Conservation (phyloP, 2,329 filamentous ascomycete genomes). For the Teratosphaeria gauchensis region DNA sequence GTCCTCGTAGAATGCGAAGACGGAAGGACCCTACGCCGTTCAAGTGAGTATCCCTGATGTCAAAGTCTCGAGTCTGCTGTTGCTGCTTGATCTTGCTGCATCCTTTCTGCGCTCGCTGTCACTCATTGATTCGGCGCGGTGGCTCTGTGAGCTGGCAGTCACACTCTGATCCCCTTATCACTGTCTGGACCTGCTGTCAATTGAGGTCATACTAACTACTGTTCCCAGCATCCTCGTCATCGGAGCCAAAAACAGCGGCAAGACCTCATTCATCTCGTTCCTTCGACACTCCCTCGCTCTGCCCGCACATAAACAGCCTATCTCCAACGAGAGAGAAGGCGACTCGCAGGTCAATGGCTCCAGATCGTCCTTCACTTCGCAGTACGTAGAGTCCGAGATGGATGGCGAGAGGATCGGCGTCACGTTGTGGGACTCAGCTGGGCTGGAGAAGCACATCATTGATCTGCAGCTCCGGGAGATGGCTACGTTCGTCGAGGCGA, state of each 20-base stretch:
- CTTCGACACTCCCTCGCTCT: constrained; percentile 76
- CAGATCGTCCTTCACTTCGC: constrained; percentile 59
- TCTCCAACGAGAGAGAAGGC: constrained; percentile 17
- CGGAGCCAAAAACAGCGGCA: constrained; percentile 78
- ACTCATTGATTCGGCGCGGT: no score
- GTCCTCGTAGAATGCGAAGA: constrained; percentile 79
- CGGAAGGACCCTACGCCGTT: constrained; percentile 96
- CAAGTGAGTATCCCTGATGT: constrained; percentile 61
- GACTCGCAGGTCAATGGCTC: constrained; percentile 10
- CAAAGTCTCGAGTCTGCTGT: no score
- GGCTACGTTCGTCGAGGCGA: constrained; percentile 85
- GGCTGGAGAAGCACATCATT: constrained; percentile 87
- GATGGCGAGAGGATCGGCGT: constrained; percentile 84
- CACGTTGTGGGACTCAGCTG: constrained; percentile 94
- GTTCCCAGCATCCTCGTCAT: constrained; percentile 70
- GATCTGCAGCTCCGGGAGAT: constrained; percentile 91
- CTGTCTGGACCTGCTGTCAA: neutral
- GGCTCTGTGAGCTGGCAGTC: no score
- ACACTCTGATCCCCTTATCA: neutral
- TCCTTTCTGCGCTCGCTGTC: neutral
- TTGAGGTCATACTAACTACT: neutral
- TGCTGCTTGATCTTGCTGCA: neutral
- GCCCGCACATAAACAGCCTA: constrained; percentile 51
- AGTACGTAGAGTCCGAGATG: constrained; percentile 90
- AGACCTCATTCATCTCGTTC: constrained; percentile 95